Evolutionary conservation across 108 stramenopile genomes (phyloP).

Genomic region (Discostella pseudostelligera): DNA sequence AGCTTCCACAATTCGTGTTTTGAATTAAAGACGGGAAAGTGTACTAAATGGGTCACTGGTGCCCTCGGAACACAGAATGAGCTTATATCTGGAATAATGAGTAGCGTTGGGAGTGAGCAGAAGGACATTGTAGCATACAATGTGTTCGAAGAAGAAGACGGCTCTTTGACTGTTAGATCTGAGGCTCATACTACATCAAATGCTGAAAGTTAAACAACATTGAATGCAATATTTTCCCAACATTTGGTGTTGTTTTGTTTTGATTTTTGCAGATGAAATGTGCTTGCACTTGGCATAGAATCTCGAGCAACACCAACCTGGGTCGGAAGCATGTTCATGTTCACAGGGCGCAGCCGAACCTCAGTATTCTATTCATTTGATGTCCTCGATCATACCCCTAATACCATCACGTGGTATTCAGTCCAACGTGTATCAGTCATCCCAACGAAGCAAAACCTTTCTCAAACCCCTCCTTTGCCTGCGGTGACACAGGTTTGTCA

Average conservation of each 20-base stretch:
- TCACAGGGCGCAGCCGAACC: too few species aligned
- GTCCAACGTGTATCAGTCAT: too few species aligned
- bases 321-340: too few species aligned
- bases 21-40: constrained; percentile 36
- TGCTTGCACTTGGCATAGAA: too few species aligned
- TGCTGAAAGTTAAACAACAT: too few species aligned
- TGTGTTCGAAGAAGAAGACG: constrained; percentile 34
- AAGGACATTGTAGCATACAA: constrained; percentile 30
- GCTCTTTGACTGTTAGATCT: constrained; percentile 21
- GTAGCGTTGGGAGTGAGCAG: constrained; percentile 40
- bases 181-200: neutral
- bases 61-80: constrained; percentile 42
- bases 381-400: too few species aligned
- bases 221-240: too few species aligned
- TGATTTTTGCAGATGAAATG: too few species aligned
- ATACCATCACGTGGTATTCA: too few species aligned
- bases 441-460: constrained; percentile 9
- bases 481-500: constrained; percentile 26
- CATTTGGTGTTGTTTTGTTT: too few species aligned
- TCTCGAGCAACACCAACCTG: too few species aligned
- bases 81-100: constrained; percentile 42
- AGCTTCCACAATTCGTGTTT: constrained; percentile 51
- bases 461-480: constrained; percentile 33
- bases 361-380: too few species aligned
- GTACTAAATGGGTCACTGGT: constrained; percentile 45